phyloP scores from a whole-genome alignment of 148 eudicot genomes.

The Euryodendron excelsum region DNA sequence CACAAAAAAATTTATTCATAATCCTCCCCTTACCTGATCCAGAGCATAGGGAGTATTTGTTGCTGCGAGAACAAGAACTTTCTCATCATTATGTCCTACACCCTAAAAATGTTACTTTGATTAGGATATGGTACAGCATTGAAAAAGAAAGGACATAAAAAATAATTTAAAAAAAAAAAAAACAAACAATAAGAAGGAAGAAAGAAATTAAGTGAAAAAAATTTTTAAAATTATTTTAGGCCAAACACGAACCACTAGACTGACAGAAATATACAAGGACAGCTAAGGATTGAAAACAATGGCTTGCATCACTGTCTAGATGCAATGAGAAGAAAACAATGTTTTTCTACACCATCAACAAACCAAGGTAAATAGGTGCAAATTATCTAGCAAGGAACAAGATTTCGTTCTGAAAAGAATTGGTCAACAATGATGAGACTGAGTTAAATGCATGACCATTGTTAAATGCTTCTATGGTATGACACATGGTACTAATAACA shows the following conservation, averaged over 20 bases:
- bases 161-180: too few relatives aligned
- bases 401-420: not conserved
- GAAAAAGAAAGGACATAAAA: not conserved
- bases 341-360: not conserved
- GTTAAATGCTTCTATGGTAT: too few relatives aligned
- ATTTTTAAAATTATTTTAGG: not conserved
- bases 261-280: not conserved
- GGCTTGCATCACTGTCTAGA: not conserved
- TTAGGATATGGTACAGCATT: conserved; percentile 1
- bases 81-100: conserved; percentile 92
- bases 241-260: not conserved
- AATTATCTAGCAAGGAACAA: not conserved
- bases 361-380: not conserved
- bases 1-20: not conserved
- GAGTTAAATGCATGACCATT: not conserved
- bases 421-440: too few relatives aligned
- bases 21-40: conserved; percentile 62
- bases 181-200: not conserved
- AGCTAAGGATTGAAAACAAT: not conserved
- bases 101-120: conserved; percentile 45
- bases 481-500: not conserved
- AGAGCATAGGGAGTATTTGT: conserved; percentile 96
- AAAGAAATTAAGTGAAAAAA: not conserved
- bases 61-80: conserved; percentile 96
- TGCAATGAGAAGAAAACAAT: not conserved